These are phyloP conservation scores for Cucumis melo DNA, from an alignment of 306 rosid genomes.

Conservation along the genomic window DNA sequence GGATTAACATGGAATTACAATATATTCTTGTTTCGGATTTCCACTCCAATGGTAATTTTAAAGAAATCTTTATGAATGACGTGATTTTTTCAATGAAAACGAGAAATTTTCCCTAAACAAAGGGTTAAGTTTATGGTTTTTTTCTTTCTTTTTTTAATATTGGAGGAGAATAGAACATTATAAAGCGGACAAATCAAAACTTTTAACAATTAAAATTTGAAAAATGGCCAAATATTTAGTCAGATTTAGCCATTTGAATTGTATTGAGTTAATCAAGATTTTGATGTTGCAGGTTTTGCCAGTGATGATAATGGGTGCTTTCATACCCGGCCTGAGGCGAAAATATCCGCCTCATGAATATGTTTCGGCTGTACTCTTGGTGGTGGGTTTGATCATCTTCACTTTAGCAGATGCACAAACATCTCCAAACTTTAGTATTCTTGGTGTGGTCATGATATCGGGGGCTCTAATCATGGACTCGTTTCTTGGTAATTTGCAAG, in stretches of 20 bases:
- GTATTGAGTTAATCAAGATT: not conserved
- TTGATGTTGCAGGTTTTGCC: conserved; percentile 64
- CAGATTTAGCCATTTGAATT: not conserved
- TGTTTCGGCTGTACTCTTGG: conserved; percentile 71
- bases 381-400: conserved; percentile 89
- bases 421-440: conserved; percentile 81
- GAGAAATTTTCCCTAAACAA: too few species aligned
- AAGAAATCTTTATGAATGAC: too few species aligned
- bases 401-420: conserved; percentile 93
- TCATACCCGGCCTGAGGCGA: conserved; percentile 83
- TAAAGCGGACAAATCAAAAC: too few species aligned
- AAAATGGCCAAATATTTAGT: too few species aligned
- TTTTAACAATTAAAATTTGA: too few species aligned
- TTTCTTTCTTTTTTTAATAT: too few species aligned
- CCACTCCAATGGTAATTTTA: too few species aligned
- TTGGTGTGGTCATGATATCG: conserved; percentile 82
- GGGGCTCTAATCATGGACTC: conserved; percentile 94
- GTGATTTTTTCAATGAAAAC: too few species aligned
- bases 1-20: too few species aligned
- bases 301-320: conserved; percentile 98
- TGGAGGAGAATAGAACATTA: too few species aligned
- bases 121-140: too few species aligned
- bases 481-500: conserved; percentile 89
- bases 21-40: too few species aligned
- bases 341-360: conserved; percentile 87